These are phyloP conservation scores for Diutina neorugosa DNA, from an alignment of 1,139 yeast species.

Conservation along the genomic window DNA sequence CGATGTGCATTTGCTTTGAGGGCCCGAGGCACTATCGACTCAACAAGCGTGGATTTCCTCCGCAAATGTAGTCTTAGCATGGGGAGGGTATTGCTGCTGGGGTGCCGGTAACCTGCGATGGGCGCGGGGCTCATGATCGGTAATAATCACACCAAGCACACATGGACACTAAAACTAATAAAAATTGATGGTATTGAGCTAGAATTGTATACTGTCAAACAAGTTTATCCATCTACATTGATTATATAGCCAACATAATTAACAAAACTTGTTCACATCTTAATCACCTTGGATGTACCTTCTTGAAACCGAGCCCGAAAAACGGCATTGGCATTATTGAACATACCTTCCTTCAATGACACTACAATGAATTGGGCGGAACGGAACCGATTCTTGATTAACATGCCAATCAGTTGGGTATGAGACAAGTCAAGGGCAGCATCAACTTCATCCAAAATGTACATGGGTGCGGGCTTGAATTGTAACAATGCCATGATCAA, in stretches of 20 bases:
- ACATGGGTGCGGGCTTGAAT: conserved; percentile 97
- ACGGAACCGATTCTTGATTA: conserved; percentile 86
- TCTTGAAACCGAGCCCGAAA: conserved; percentile 92
- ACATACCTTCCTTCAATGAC: conserved; percentile 95
- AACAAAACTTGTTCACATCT: conserved; percentile 19
- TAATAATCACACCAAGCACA: neutral
- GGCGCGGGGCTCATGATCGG: neutral
- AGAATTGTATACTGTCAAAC: too few species aligned
- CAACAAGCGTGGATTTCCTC: neutral
- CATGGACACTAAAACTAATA: neutral
- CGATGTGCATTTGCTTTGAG: neutral
- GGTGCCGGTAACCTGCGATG: neutral
- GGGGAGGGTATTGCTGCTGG: neutral
- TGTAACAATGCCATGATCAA: conserved; percentile 82
- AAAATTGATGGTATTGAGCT: too few species aligned
- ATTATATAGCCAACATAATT: too few species aligned
- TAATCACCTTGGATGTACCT: conserved; percentile 86
- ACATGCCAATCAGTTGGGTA: conserved; percentile 93
- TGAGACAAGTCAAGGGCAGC: conserved; percentile 96
- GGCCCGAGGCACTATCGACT: neutral
- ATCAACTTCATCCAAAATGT: conserved; percentile 92
- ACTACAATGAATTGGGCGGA: conserved; percentile 96
- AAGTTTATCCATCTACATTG: too few species aligned
- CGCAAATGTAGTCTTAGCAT: neutral
- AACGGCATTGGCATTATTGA: conserved; percentile 89